A percentile compares a stretch with the other conserved stretches of the same genome.
phyloP scores from a whole-genome alignment of 1,284 basidiomycete species.

The Sutorius eximius region DNA sequence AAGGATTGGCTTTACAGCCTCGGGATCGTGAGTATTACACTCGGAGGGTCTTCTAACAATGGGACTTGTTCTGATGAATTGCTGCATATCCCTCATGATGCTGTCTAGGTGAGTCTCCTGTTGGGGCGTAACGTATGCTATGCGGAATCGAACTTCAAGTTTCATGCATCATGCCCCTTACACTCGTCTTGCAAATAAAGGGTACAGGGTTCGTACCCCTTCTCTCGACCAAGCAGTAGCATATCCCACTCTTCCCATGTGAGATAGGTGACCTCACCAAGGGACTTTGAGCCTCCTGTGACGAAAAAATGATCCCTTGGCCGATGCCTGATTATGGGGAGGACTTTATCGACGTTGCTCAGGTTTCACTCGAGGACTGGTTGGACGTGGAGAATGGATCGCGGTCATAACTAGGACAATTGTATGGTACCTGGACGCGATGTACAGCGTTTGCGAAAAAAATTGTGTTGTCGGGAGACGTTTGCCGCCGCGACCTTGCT shows the following conservation, averaged over 20 bases:
- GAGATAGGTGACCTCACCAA: constrained; percentile 2
- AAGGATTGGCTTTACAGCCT: background rate
- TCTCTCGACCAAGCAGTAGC: background rate
- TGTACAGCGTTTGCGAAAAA: constrained; percentile 23
- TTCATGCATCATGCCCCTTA: background rate
- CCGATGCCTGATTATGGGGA: constrained; percentile 5
- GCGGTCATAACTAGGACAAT: constrained; percentile 19
- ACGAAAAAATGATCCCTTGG: constrained; percentile 13
- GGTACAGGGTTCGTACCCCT: constrained; percentile 1
- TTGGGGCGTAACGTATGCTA: background rate
- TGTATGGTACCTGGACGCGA: constrained; percentile 8
- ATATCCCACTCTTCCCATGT: background rate
- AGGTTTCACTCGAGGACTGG: background rate
- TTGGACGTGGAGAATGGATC: background rate
- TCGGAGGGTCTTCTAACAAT: constrained; percentile 2
- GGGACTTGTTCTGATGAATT: background rate
- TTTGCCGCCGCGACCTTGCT: constrained; percentile 26
- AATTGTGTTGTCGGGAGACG: constrained; percentile 21
- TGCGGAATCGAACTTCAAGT: background rate
- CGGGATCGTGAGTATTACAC: background rate
- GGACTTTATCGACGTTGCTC: background rate
- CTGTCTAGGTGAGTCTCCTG: constrained; percentile 11
- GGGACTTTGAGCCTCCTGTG: background rate
- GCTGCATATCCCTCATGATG: constrained; percentile 11
- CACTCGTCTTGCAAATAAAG: background rate